Evolutionary conservation across 768 basidiomycete species (phyloP).

Genomic region (Royoungia palumana): DNA sequence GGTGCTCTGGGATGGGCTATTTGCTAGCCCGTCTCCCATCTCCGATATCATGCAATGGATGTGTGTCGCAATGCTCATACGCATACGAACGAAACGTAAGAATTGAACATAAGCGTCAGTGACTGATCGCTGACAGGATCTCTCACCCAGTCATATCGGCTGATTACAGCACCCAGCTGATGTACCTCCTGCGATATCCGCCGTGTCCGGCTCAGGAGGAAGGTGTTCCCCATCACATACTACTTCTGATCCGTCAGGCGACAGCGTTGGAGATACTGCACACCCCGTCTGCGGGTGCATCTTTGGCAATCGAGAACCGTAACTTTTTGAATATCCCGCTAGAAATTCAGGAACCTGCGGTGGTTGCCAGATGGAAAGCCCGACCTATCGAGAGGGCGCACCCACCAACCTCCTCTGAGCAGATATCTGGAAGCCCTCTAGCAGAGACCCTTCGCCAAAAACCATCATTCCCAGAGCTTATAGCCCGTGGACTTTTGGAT

Average conservation of each 20-base stretch:
- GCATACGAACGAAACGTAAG: constrained; percentile 87
- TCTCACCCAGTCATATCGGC: constrained; percentile 66
- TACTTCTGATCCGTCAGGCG: constrained; percentile 81
- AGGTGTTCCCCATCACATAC: constrained; percentile 51
- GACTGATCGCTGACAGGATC: constrained; percentile 12
- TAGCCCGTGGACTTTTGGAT: constrained; percentile 71
- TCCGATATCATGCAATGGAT: constrained; percentile 81
- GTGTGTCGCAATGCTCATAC: constrained; percentile 91
- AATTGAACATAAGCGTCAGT: background rate
- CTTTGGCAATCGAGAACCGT: constrained; percentile 78
- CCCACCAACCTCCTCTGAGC: constrained; percentile 20
- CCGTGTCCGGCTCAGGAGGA: constrained; percentile 34
- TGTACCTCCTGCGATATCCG: constrained; percentile 84
- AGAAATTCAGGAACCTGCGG: constrained; percentile 54
- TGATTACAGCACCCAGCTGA: constrained; percentile 85
- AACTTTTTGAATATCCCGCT: constrained; percentile 70
- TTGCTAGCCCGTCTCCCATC: constrained; percentile 74
- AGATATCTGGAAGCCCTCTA: constrained; percentile 19
- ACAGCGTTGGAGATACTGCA: constrained; percentile 72
- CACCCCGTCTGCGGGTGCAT: constrained; percentile 69
- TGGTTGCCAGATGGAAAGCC: constrained; percentile 35
- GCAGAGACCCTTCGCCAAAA: constrained; percentile 38
- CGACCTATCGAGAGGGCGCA: constrained; percentile 33
- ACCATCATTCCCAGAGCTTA: constrained; percentile 56
- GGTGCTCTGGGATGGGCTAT: constrained; percentile 93